Conservation (phyloP, 495 filamentous ascomycete genomes). For the Hypomontagnella submonticulosa region DNA sequence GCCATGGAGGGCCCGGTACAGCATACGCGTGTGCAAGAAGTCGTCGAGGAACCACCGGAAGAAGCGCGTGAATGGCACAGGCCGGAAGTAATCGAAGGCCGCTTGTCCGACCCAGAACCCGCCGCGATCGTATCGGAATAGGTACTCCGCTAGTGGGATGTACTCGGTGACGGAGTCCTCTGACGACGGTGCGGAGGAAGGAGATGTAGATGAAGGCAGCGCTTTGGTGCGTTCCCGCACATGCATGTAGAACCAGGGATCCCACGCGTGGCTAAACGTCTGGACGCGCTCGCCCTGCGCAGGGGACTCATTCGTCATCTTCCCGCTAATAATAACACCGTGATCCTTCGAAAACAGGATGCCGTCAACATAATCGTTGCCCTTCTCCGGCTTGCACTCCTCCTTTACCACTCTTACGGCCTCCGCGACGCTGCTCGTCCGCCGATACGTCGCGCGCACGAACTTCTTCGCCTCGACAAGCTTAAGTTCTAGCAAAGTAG, state of each 20-base stretch:
- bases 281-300: conserved; percentile 42
- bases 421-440: conserved; percentile 56
- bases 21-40: conserved; percentile 72
- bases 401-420: conserved; percentile 51
- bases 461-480: conserved; percentile 64
- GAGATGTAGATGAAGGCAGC: conserved; percentile 33
- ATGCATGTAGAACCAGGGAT: conserved; percentile 67
- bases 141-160: conserved; percentile 64
- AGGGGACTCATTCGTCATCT: conserved; percentile 57
- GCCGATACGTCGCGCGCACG: conserved; percentile 66
- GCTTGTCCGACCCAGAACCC: conserved; percentile 68
- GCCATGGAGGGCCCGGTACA: conserved; percentile 69
- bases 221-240: conserved; percentile 48
- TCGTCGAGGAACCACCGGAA: conserved; percentile 69
- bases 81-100: conserved; percentile 65
- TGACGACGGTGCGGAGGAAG: conserved; percentile 3
- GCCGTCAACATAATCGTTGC: conserved; percentile 59
- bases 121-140: conserved; percentile 69
- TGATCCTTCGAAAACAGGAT: conserved; percentile 62
- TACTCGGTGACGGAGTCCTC: conserved; percentile 51
- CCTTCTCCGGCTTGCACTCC: conserved; percentile 40
- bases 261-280: conserved; percentile 59
- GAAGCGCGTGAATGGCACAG: conserved; percentile 65
- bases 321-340: conserved; percentile 65
- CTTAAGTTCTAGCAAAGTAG: conserved; percentile 65